phyloP scores from a whole-genome alignment of 208 protist species.

The Tritrichomonas foetus region DNA sequence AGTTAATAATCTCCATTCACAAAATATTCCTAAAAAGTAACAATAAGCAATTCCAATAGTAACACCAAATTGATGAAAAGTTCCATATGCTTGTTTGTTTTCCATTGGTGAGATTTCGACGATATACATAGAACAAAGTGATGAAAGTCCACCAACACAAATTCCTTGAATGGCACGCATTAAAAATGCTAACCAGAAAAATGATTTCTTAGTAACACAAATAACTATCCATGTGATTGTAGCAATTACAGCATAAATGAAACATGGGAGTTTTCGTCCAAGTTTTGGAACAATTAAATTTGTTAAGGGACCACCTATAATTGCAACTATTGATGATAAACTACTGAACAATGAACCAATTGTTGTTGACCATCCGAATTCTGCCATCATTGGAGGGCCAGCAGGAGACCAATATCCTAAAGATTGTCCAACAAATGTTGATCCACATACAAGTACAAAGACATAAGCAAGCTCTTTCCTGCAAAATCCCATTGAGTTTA shows the following conservation, averaged over 20 bases:
- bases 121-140: neutral
- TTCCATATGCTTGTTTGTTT: neutral
- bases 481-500: too few species aligned
- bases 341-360: neutral
- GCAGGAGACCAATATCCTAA: neutral
- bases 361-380: neutral
- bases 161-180: neutral
- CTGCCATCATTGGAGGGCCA: neutral
- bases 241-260: neutral
- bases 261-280: neutral
- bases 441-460: neutral
- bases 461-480: neutral
- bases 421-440: neutral
- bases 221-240: neutral
- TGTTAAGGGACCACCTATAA: neutral
- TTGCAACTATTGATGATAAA: neutral
- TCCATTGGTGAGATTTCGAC: neutral
- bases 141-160: neutral
- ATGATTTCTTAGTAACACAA: neutral
- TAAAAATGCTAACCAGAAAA: neutral
- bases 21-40: neutral
- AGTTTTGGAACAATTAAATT: neutral
- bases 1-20: neutral
- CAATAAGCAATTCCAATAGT: neutral
- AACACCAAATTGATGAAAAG: neutral